Conservation (phyloP, 176 grass and related monocot genomes). For the Triticum urartu region DNA sequence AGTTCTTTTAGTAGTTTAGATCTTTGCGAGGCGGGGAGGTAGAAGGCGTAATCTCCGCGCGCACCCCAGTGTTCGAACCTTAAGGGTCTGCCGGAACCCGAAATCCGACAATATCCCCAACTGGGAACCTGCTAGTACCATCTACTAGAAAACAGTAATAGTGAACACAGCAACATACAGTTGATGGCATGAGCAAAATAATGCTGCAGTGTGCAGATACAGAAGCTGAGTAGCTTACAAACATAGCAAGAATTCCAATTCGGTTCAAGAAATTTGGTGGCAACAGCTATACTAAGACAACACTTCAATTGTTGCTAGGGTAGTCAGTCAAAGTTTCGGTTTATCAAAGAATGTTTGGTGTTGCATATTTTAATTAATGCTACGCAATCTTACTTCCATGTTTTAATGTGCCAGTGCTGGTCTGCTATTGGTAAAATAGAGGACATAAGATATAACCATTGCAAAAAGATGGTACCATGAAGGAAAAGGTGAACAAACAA, state of each 20-base stretch:
- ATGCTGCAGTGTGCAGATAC: not conserved
- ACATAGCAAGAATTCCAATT: not conserved
- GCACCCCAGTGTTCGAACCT: too few species aligned
- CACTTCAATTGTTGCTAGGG: not conserved
- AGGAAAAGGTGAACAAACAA: not conserved
- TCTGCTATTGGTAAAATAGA: not conserved
- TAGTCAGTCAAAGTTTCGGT: not conserved
- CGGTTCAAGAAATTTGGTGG: not conserved
- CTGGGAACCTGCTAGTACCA: not conserved
- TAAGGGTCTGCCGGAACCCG: too few species aligned
- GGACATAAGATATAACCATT: slow-evolving; percentile 1
- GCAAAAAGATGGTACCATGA: not conserved
- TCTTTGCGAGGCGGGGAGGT: too few species aligned
- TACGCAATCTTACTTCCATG: not conserved
- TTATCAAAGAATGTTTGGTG: not conserved
- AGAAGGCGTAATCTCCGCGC: too few species aligned
- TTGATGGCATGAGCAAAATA: not conserved
- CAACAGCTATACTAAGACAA: not conserved
- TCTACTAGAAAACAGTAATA: not conserved
- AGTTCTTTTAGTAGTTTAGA: too few species aligned
- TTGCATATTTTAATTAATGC: not conserved
- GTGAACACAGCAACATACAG: not conserved
- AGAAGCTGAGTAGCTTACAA: not conserved
- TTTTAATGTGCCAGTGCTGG: not conserved
- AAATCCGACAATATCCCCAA: not conserved